These are phyloP conservation scores for Lepidium didymum DNA, from an alignment of 345 rosid genomes.

Conservation along the genomic window DNA sequence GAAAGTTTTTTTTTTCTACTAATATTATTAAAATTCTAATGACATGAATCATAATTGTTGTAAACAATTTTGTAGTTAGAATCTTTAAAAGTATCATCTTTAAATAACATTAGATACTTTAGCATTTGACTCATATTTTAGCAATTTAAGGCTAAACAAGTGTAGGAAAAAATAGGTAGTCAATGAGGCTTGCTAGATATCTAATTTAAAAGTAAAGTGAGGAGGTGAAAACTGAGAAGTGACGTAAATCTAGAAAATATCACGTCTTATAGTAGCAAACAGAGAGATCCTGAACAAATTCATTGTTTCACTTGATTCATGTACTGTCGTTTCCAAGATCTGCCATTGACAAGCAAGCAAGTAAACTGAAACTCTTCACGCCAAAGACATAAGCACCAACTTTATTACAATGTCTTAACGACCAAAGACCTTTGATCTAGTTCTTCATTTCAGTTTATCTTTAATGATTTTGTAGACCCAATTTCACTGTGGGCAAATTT, in stretches of 20 bases:
- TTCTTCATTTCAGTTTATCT: background rate
- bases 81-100: no score
- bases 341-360: background rate
- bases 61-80: no score
- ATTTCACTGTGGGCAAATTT: background rate
- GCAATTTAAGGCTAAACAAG: background rate
- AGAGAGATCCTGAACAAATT: background rate
- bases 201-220: background rate
- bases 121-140: no score
- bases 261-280: slow-evolving; percentile 11
- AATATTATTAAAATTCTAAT: no score
- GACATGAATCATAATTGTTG: no score
- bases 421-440: background rate
- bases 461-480: background rate
- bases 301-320: slow-evolving; percentile 15
- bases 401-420: background rate
- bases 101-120: no score
- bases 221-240: background rate
- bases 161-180: background rate
- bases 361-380: background rate
- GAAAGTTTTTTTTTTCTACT: no score
- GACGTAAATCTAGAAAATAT: slow-evolving; percentile 9
- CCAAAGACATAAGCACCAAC: background rate
- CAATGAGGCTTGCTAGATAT: background rate
- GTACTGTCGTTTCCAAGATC: slow-evolving; percentile 11